Conservation (phyloP, 139 green algal genomes). For the Bryopsis sp. region DNA sequence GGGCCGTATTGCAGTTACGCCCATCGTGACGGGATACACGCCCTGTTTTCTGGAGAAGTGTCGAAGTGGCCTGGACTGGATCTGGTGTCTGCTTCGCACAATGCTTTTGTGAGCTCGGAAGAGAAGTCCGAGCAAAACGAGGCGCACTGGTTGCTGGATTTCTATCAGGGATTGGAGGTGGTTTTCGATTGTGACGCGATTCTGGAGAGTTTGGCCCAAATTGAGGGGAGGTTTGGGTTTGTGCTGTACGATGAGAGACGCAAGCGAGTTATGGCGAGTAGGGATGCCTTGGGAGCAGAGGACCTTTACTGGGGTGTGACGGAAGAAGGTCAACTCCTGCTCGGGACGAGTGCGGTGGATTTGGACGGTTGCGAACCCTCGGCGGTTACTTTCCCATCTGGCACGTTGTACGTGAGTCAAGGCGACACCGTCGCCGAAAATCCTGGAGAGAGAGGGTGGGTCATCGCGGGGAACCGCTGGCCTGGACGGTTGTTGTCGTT, state of each 20-base stretch:
- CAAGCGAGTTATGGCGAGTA: constrained; percentile 27
- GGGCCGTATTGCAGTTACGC: constrained; percentile 37
- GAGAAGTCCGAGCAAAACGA: not conserved
- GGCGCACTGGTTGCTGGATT: not conserved
- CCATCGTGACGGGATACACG: constrained; percentile 31
- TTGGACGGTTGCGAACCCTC: constrained; percentile 51
- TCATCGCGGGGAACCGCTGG: not conserved
- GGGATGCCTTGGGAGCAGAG: constrained; percentile 33
- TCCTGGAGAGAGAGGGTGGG: constrained; percentile 8
- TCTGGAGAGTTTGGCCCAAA: constrained; percentile 8
- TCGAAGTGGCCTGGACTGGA: constrained; percentile 37
- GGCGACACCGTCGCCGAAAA: constrained; percentile 7
- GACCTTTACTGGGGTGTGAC: constrained; percentile 60
- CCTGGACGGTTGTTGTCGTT: not conserved
- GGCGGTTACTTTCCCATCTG: constrained; percentile 52
- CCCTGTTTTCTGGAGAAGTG: constrained; percentile 50
- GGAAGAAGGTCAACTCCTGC: constrained; percentile 42
- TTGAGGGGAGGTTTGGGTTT: constrained; percentile 57
- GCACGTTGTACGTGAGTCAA: constrained; percentile 17
- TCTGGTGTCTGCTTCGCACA: not conserved
- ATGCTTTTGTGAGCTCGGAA: not conserved
- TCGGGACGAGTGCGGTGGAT: constrained; percentile 40
- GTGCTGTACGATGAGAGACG: constrained; percentile 49
- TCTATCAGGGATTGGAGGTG: not conserved
- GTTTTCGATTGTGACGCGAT: not conserved